A percentile compares a stretch with the other conserved stretches of the same genome.
Conservation (phyloP, 768 basidiomycete species). For the Fomitopsis serialis region DNA sequence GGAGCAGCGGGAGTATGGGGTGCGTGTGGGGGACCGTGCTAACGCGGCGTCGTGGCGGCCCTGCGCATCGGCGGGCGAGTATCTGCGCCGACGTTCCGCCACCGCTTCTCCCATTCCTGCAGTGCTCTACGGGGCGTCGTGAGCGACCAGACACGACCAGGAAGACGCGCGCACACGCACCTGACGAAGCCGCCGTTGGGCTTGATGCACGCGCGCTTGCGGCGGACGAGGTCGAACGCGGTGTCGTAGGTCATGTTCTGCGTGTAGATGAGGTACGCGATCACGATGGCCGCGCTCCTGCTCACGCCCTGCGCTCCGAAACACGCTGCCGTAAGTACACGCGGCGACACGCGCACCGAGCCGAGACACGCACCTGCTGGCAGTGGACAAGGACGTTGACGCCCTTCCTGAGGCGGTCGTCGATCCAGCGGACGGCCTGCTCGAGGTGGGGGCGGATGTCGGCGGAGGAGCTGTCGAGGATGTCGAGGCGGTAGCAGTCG, state of each 20-base stretch:
- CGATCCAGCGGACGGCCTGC: conserved; percentile 61
- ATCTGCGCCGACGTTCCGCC: conserved; percentile 10
- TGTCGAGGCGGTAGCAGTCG: conserved; percentile 60
- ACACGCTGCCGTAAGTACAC: background rate
- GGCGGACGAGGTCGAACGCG: conserved; percentile 54
- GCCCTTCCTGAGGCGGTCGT: conserved; percentile 52
- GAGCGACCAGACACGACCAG: conserved; percentile 2
- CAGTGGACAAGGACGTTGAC: conserved; percentile 74
- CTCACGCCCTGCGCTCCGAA: conserved; percentile 55
- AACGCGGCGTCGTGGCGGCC: conserved; percentile 14
- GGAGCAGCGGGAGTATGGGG: too few relatives aligned
- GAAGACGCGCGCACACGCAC: conserved; percentile 13
- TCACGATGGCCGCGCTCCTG: conserved; percentile 70
- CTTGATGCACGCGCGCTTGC: conserved; percentile 66
- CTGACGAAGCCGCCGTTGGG: conserved; percentile 73
- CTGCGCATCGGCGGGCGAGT: conserved; percentile 9
- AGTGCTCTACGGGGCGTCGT: background rate
- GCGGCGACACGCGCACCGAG: background rate
- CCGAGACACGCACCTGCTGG: conserved; percentile 55
- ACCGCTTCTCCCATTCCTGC: conserved; percentile 26
- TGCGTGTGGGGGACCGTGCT: too few relatives aligned
- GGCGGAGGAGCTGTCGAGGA: conserved; percentile 54
- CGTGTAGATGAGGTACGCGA: conserved; percentile 76
- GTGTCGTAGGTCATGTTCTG: conserved; percentile 69
- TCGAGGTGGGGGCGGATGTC: conserved; percentile 69